Percentiles rank a stretch among this genome's conserved stretches.
These are phyloP conservation scores for Davidsoniella australis DNA, from an alignment of 2,329 filamentous ascomycete genomes.

Conservation along the genomic window DNA sequence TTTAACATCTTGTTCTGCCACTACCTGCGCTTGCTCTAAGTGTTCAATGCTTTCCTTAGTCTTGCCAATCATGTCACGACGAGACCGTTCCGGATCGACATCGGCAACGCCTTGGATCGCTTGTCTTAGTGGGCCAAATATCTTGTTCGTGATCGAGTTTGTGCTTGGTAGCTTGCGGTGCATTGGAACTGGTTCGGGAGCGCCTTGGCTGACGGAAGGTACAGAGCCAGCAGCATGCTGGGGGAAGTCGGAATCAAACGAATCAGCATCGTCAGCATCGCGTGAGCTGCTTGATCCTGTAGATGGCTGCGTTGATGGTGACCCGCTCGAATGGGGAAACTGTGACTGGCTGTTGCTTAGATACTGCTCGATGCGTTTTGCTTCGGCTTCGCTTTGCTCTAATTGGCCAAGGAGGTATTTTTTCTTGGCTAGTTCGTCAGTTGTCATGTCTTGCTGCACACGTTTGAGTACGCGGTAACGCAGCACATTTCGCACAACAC, in stretches of 20 bases:
- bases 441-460: slow-evolving; percentile 93
- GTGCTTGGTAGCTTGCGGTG: slow-evolving; percentile 73
- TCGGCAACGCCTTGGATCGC: slow-evolving; percentile 93
- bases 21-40: slow-evolving; percentile 79
- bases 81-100: slow-evolving; percentile 82
- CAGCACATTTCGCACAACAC: slow-evolving; percentile 76
- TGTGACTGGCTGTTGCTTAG: slow-evolving; percentile 50
- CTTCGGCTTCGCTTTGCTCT: slow-evolving; percentile 87
- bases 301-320: slow-evolving; percentile 22
- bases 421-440: slow-evolving; percentile 84
- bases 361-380: slow-evolving; percentile 84
- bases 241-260: slow-evolving; percentile 91
- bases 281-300: slow-evolving; percentile 33
- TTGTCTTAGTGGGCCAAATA: slow-evolving; percentile 89
- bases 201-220: slow-evolving; percentile 61
- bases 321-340: background rate
- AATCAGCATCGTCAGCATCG: slow-evolving; percentile 57
- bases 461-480: slow-evolving; percentile 83
- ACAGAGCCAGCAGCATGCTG: slow-evolving; percentile 59
- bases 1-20: slow-evolving; percentile 79
- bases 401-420: slow-evolving; percentile 63
- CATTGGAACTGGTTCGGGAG: slow-evolving; percentile 24
- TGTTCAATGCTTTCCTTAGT: slow-evolving; percentile 74
- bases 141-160: slow-evolving; percentile 83
- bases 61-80: slow-evolving; percentile 87